These are phyloP conservation scores for Vaccinium corymbosum DNA, from an alignment of 148 eudicot genomes.

Conservation along the genomic window DNA sequence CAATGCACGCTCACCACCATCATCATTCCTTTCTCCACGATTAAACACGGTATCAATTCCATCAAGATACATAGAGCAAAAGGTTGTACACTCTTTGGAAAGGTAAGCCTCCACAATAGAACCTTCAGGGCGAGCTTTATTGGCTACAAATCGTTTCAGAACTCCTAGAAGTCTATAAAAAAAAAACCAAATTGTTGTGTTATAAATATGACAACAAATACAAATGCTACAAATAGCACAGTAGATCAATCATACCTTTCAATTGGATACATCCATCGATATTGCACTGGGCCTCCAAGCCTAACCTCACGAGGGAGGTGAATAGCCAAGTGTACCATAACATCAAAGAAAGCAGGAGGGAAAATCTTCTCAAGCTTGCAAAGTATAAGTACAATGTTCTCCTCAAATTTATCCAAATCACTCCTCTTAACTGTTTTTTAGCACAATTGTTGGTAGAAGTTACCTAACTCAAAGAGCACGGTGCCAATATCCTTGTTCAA, in stretches of 20 bases:
- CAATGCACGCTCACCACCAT: neutral
- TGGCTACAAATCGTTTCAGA: neutral
- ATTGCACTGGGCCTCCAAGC: conserved; percentile 10
- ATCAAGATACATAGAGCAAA: too few relatives aligned
- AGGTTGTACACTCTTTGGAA: too few relatives aligned
- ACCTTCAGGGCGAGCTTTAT: neutral
- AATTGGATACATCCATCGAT: conserved; percentile 13
- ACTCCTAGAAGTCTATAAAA: too few relatives aligned
- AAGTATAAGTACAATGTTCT: neutral
- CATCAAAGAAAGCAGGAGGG: conserved; percentile 10
- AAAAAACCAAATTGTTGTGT: neutral
- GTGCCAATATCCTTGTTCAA: neutral
- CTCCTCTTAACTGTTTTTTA: neutral
- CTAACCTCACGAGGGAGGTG: neutral
- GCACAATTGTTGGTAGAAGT: neutral
- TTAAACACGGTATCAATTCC: too few relatives aligned
- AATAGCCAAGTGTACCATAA: conserved; percentile 18
- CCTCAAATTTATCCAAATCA: neutral
- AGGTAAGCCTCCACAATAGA: too few relatives aligned
- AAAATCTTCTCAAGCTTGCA: neutral
- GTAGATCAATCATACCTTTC: neutral
- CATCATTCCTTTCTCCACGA: too few relatives aligned
- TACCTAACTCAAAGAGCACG: too few relatives aligned
- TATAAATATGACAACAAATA: neutral
- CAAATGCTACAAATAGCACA: neutral